Base-by-base conservation (phyloP, 2,329 filamentous ascomycete genomes). In the Aspergillus pseudoviridinutans region DNA sequence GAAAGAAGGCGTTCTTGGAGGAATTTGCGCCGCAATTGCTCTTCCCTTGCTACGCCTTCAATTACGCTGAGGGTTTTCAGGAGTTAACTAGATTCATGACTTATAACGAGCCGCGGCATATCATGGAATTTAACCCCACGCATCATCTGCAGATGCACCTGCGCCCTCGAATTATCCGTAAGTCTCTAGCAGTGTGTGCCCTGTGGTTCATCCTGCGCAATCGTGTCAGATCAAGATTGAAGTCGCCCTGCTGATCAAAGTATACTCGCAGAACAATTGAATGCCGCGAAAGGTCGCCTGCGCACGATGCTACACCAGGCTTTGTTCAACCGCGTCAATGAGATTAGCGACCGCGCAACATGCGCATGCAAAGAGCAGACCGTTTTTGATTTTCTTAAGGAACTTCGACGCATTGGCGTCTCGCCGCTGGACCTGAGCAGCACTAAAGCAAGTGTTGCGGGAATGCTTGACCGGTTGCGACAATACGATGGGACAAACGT, bases 51-150 rank as follows among this genome's bases (percentile, higher is more conserved):
- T 60, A 46, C 9, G 35, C 28, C 1, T 55, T 55, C 20, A 29
- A 58, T 35, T 22, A 47, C 22, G 52, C 58, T 2, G 1, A 3
- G 6, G 52, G 29, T 1, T 58, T 58, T 5, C 35, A 55, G 7
- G 22, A 42, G 12, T 20, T 25, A 4, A 58, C 55, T 17, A 38
- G 14, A 6, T 12, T n/a, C 7, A 38, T 60, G 1, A 53, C 53
- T 3, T 60, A 60, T 12, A 20, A 50, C 1, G 25, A 25, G 3
- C 3, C 4, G 1, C 27, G 29, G 1, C 58, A 53, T 29, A 53
- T 60, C n/a, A 14, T 4, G 17, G 58, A 60, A 25, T 17, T 3
- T 0, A 60, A 58, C 53, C 55, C 58, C 3, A 55, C 55, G 1
- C 8, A 41, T 9, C 35, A 47, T 2, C 9, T 4, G 17, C 35